Evolutionary conservation across 768 basidiomycete species (phyloP).

Genomic region (Amanita fuliginea): DNA sequence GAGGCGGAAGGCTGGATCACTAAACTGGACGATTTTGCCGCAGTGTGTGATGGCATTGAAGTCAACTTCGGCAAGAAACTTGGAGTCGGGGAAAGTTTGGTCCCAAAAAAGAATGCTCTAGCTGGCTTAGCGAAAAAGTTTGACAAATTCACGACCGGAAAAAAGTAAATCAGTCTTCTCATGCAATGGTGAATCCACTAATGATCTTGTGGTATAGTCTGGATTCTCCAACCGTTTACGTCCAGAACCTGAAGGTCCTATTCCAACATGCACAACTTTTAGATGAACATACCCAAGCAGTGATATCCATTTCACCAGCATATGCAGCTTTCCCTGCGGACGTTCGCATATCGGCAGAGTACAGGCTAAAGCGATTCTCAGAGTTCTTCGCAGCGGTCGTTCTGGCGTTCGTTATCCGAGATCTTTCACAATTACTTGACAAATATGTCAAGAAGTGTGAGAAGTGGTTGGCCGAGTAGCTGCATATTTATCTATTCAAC

Average conservation of each 20-base stretch:
- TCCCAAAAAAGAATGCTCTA: slow-evolving; percentile 75
- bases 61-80: slow-evolving; percentile 81
- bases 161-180: slow-evolving; percentile 45
- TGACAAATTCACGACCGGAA: slow-evolving; percentile 81
- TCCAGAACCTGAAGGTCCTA: slow-evolving; percentile 61
- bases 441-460: slow-evolving; percentile 93
- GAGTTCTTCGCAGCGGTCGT: slow-evolving; percentile 89
- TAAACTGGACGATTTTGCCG: slow-evolving; percentile 74
- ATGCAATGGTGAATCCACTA: neutral
- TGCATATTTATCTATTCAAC: neutral
- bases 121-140: slow-evolving; percentile 62
- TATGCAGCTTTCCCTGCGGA: slow-evolving; percentile 65
- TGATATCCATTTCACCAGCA: slow-evolving; percentile 54
- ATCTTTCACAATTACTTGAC: slow-evolving; percentile 77
- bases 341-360: slow-evolving; percentile 52
- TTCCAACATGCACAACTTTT: slow-evolving; percentile 71
- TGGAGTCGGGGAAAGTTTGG: slow-evolving; percentile 80
- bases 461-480: slow-evolving; percentile 80
- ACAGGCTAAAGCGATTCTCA: slow-evolving; percentile 70
- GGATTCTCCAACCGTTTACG: slow-evolving; percentile 81
- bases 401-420: slow-evolving; percentile 81
- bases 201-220: slow-evolving; percentile 35
- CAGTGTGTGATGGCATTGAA: slow-evolving; percentile 69
- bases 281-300: slow-evolving; percentile 77
- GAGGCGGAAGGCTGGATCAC: slow-evolving; percentile 72